phyloP scores from a whole-genome alignment of 1,284 basidiomycete species.

The Sphagnurus paluster region DNA sequence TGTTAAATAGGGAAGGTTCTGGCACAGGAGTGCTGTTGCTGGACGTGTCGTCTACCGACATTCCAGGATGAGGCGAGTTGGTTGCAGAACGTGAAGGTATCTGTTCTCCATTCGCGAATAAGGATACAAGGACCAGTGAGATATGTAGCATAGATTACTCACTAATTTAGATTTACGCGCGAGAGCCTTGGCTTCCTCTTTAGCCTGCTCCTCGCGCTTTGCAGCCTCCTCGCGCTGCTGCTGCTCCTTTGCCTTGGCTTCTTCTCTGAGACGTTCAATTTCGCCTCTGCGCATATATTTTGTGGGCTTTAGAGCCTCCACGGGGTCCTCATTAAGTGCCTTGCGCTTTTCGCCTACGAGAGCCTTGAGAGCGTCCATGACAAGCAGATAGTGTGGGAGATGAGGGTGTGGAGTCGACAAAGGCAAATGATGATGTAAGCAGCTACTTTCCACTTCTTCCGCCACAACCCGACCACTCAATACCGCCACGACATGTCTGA shows the following conservation, averaged over 20 bases:
- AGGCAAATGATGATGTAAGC: slow-evolving; percentile 35
- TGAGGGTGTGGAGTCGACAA: slow-evolving; percentile 14
- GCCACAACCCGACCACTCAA: slow-evolving; percentile 39
- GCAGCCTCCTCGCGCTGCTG: slow-evolving; percentile 44
- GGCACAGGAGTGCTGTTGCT: slow-evolving; percentile 47
- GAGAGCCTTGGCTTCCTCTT: slow-evolving; percentile 30
- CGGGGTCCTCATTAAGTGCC: slow-evolving; percentile 44
- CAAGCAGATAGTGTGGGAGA: not conserved
- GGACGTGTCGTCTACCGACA: slow-evolving; percentile 29
- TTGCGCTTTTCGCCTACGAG: slow-evolving; percentile 91
- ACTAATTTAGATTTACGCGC: slow-evolving; percentile 40
- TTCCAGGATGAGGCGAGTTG: slow-evolving; percentile 39
- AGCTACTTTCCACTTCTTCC: slow-evolving; percentile 27
- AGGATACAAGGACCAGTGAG: slow-evolving; percentile 12
- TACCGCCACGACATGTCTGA: slow-evolving; percentile 59
- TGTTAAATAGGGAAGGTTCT: slow-evolving; percentile 72
- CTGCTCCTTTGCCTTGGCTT: slow-evolving; percentile 55
- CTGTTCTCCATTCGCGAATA: slow-evolving; percentile 50
- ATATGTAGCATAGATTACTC: slow-evolving; percentile 28
- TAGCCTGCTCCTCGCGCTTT: slow-evolving; percentile 33
- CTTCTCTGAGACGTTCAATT: slow-evolving; percentile 69
- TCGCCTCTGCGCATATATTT: slow-evolving; percentile 92
- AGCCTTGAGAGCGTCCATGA: slow-evolving; percentile 85
- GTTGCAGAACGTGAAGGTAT: slow-evolving; percentile 39
- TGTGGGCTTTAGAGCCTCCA: slow-evolving; percentile 42